Conservation (phyloP, 495 filamentous ascomycete species). For the Saxophila tyrrhenica region DNA sequence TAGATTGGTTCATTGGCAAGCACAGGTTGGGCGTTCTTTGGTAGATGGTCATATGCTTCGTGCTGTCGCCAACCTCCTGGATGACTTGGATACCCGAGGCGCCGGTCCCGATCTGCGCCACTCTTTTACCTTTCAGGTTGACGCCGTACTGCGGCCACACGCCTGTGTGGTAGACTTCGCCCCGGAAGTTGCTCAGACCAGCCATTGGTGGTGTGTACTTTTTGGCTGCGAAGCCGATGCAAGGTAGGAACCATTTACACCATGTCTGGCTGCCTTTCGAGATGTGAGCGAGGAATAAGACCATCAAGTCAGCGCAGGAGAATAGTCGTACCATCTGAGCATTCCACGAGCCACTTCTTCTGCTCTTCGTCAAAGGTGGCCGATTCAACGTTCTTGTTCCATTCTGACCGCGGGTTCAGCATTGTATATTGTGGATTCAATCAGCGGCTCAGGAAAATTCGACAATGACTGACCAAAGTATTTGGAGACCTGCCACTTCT, state of each 20-base stretch:
- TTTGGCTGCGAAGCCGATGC: slow-evolving; percentile 35
- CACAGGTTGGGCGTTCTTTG: slow-evolving; percentile 36
- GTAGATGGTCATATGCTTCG: slow-evolving; percentile 36
- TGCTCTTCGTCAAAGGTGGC: not conserved
- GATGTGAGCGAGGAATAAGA: not conserved
- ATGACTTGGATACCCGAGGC: slow-evolving; percentile 46
- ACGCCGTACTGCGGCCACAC: slow-evolving; percentile 41
- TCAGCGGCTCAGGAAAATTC: too few species aligned
- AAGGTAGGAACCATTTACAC: slow-evolving; percentile 27
- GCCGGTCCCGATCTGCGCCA: slow-evolving; percentile 49
- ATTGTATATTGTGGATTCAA: too few species aligned
- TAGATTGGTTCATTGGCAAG: not conserved
- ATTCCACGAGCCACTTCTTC: not conserved
- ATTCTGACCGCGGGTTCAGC: slow-evolving; percentile 17
- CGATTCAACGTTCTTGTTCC: slow-evolving; percentile 38
- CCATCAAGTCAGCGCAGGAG: not conserved
- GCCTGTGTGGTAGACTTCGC: slow-evolving; percentile 40
- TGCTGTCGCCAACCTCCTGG: slow-evolving; percentile 29
- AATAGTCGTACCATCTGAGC: not conserved
- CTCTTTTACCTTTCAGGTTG: slow-evolving; percentile 40
- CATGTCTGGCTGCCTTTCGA: slow-evolving; percentile 32
- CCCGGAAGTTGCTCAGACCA: slow-evolving; percentile 32
- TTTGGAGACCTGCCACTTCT: slow-evolving; percentile 5
- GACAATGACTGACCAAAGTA: slow-evolving; percentile 26
- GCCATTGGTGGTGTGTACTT: slow-evolving; percentile 28